A percentile compares a stretch with the other conserved stretches of the same genome.
These are phyloP conservation scores for Microbotryum violaceum DNA, from an alignment of 1,284 basidiomycete species.

Conservation along the genomic window DNA sequence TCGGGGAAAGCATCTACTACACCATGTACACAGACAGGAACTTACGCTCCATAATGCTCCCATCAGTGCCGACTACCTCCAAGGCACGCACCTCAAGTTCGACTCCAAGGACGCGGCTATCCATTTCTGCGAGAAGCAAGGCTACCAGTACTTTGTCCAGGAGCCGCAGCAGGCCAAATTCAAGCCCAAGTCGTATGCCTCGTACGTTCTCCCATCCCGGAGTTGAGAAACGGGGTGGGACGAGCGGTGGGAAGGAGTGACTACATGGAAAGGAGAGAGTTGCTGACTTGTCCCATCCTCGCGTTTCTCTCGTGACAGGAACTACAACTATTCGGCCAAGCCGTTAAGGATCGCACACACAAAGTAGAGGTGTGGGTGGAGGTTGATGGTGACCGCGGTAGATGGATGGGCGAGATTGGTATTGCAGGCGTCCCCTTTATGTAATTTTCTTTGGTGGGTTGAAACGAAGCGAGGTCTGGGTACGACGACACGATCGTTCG, in stretches of 20 bases:
- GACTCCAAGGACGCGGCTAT: slow-evolving; percentile 83
- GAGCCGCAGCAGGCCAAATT: slow-evolving; percentile 43
- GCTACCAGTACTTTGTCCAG: slow-evolving; percentile 41
- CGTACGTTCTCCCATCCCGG: slow-evolving; percentile 7
- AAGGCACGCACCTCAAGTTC: slow-evolving; percentile 82
- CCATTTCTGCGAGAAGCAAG: slow-evolving; percentile 84
- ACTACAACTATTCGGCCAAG: slow-evolving; percentile 75
- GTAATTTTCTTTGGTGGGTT: too few relatives aligned
- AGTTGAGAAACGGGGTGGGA: slow-evolving; percentile 44
- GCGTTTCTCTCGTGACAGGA: slow-evolving; percentile 41
- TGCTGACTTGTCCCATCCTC: background rate
- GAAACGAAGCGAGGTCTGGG: too few relatives aligned
- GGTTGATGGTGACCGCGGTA: too few relatives aligned
- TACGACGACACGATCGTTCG: too few relatives aligned
- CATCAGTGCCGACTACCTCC: slow-evolving; percentile 88
- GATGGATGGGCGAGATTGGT: too few relatives aligned
- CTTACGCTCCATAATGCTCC: background rate
- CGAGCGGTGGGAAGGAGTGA: slow-evolving; percentile 9
- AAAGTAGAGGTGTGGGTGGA: slow-evolving; percentile 56
- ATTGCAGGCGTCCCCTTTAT: too few relatives aligned
- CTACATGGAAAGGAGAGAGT: background rate
- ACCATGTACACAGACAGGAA: background rate
- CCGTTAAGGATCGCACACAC: slow-evolving; percentile 82
- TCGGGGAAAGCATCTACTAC: background rate
- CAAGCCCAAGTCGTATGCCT: slow-evolving; percentile 36